Conservation (phyloP, 2,329 filamentous ascomycete species). For the Purpureocillium takamizusanense region DNA sequence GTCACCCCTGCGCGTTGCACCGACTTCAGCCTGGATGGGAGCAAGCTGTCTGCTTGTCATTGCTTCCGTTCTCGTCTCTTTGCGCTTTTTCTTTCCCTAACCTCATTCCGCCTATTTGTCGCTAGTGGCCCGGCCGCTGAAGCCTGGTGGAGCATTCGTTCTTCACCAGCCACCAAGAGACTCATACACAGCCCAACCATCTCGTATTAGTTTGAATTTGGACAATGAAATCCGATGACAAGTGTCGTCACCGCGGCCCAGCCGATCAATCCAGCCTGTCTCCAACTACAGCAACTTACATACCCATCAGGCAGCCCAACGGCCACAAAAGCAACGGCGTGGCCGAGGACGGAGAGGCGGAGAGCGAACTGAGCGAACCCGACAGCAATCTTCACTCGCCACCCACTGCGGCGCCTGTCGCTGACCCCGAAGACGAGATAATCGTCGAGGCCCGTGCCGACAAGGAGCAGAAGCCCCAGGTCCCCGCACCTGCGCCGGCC, state of each 20-base stretch:
- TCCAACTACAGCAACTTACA: slow-evolving; percentile 13
- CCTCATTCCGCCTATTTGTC: neutral
- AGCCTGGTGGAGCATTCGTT: too few species aligned
- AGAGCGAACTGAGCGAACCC: slow-evolving; percentile 35
- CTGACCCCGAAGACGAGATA: slow-evolving; percentile 42
- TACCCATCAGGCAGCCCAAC: slow-evolving; percentile 16
- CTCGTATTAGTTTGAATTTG: neutral
- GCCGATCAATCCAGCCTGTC: neutral
- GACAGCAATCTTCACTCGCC: slow-evolving; percentile 22
- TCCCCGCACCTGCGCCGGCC: slow-evolving; percentile 19
- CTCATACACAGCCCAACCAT: too few species aligned
- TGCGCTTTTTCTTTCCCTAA: neutral
- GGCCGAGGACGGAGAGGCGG: slow-evolving; percentile 28
- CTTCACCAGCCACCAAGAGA: too few species aligned
- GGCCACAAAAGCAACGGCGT: slow-evolving; percentile 14
- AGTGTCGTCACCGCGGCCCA: too few species aligned
- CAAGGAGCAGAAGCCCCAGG: slow-evolving; percentile 24
- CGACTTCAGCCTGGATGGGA: neutral
- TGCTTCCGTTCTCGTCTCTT: too few species aligned
- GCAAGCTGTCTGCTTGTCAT: neutral
- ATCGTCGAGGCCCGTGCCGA: slow-evolving; percentile 38
- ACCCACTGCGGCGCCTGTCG: slow-evolving; percentile 27
- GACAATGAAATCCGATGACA: neutral
- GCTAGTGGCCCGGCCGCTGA: neutral
- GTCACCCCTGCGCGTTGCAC: neutral